Base-by-base conservation (phyloP, 1,284 basidiomycete species). In the Tranzscheliella williamsii region DNA sequence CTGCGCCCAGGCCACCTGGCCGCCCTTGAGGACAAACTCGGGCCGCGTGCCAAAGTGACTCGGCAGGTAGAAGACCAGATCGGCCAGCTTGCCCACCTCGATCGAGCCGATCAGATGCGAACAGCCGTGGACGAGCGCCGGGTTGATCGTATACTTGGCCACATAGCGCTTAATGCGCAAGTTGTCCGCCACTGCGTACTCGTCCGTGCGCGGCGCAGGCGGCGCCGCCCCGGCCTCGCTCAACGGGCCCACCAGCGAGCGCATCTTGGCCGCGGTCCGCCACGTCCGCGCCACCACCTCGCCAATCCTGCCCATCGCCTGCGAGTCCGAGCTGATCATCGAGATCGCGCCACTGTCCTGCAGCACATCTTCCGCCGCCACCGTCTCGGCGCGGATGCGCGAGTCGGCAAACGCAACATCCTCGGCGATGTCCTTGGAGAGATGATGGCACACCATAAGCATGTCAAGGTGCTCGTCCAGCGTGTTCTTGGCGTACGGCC, bases 401-500 rank as follows among this genome's bases (percentile, higher is more conserved):
- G 93, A 97, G 70, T 98, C 94, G 6, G 95, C 94, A 75, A 99
- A 99, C 0, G 90, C 86, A 34, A 97, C 83, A 73, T 99, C 95
- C 80, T 98, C 94, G 0, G 87, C 85, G 29, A 78, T 78, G 32
- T 69, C 67, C 27, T 66, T 66, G n/a, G 52, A 60, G 23, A 79
- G 55, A 29, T 79, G 78, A 24, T 79, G 75, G 43, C 79, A 78
- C 16, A 92, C 89, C 91, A 97, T 96, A 27, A 96, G 83, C 93
- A 96, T 96, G 73, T 98, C 95, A 20, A 96, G 84, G 80, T 98
- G 94, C 78, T 98, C 95, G 69, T 97, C 93, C 4, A 98, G 81
- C 0, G 95, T 99, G 76, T 98, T 98, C 31, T 82, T 82, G 4
- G 91, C 85, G 75, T 87, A 98, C 1, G 95, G 95, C 32, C 94